These are phyloP conservation scores for Hymenoscyphus fructigenus DNA, from an alignment of 2,329 filamentous ascomycete species.

Conservation along the genomic window DNA sequence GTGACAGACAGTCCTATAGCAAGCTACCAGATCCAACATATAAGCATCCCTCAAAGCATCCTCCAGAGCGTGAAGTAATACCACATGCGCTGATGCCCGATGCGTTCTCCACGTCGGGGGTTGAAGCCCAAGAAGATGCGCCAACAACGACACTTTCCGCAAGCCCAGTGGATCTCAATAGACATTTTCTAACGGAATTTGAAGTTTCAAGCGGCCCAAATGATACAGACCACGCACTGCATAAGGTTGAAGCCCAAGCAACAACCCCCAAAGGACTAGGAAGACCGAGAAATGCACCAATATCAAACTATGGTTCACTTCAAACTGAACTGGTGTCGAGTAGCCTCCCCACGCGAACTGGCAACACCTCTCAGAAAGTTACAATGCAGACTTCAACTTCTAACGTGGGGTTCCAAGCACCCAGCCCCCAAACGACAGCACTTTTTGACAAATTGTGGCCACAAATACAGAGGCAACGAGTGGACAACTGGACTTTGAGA, in stretches of 20 bases:
- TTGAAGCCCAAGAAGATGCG: neutral
- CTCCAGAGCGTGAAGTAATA: neutral
- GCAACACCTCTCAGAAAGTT: neutral
- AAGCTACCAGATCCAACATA: neutral
- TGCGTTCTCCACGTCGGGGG: neutral
- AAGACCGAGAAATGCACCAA: neutral
- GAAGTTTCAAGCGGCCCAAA: neutral
- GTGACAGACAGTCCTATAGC: neutral
- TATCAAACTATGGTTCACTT: neutral
- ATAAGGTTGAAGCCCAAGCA: neutral
- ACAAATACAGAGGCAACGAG: slow-evolving; percentile 9
- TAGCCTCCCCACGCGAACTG: neutral
- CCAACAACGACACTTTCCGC: neutral
- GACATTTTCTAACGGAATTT: neutral
- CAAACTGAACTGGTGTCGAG: neutral
- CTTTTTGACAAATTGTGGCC: slow-evolving; percentile 5
- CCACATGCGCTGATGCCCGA: neutral
- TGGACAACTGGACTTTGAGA: slow-evolving; percentile 15
- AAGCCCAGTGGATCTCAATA: neutral
- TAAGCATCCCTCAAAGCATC: neutral
- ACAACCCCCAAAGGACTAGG: neutral
- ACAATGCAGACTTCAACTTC: neutral
- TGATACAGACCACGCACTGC: neutral
- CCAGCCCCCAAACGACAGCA: slow-evolving; percentile 6
- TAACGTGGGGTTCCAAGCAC: neutral